A percentile compares a stretch with the other conserved stretches of the same genome.
These are phyloP conservation scores for Saccharomycopsis sp. DNA, from an alignment of 805 yeast species.

Conservation along the genomic window DNA sequence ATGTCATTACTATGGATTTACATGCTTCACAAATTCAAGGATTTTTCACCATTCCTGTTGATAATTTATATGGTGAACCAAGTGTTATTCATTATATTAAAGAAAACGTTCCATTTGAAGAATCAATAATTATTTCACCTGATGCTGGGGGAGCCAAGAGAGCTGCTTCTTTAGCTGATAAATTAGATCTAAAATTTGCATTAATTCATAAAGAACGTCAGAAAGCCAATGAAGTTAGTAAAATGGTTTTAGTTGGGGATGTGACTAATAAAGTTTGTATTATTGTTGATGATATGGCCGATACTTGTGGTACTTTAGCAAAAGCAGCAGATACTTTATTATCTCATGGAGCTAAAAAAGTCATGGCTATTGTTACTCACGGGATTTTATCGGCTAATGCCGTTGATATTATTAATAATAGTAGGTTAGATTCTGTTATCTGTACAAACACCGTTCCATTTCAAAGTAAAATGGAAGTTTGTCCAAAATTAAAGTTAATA, in stretches of 20 bases:
- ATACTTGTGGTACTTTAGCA: conserved; percentile 93
- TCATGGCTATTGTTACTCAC: conserved; percentile 90
- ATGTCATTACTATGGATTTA: conserved; percentile 91
- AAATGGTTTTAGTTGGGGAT: conserved; percentile 95
- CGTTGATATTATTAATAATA: conserved; percentile 53
- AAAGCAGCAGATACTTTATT: conserved; percentile 87
- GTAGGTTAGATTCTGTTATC: conserved; percentile 61
- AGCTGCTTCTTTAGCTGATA: conserved; percentile 89
- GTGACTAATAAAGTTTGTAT: conserved; percentile 76
- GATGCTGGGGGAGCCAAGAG: conserved; percentile 99
- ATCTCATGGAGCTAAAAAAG: conserved; percentile 72
- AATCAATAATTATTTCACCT: conserved; percentile 82
- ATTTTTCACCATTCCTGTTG: conserved; percentile 90
- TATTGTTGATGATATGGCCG: conserved; percentile 95
- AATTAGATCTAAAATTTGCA: conserved; percentile 86
- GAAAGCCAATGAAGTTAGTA: conserved; percentile 86
- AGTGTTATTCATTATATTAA: conserved; percentile 73
- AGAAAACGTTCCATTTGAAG: conserved; percentile 43
- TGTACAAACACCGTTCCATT: conserved; percentile 94
- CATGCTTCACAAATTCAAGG: conserved; percentile 99
- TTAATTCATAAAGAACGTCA: conserved; percentile 94
- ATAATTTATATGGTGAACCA: conserved; percentile 93
- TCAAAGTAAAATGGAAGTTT: conserved; percentile 43
- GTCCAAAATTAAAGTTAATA: conserved; percentile 66
- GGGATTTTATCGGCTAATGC: conserved; percentile 90